These are phyloP conservation scores for Bretschneidera sinensis DNA, from an alignment of 345 rosid genomes.

Conservation along the genomic window DNA sequence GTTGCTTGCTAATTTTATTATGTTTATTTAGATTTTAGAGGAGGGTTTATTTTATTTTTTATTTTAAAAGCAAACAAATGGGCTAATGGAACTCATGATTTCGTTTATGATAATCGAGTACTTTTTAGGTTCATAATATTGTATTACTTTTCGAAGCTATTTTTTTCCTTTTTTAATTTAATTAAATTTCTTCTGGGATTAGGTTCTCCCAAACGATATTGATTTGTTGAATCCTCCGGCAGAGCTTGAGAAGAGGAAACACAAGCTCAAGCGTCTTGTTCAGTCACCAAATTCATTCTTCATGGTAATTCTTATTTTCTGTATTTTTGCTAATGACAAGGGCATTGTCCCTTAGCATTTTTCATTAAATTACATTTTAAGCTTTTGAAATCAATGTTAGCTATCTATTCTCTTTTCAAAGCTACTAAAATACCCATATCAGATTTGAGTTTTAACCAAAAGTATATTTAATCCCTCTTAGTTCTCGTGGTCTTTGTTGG, in stretches of 20 bases:
- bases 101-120: neutral
- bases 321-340: neutral
- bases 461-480: neutral
- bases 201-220: constrained; percentile 70
- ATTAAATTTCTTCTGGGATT: neutral
- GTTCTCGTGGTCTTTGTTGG: neutral
- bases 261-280: constrained; percentile 79
- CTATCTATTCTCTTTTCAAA: neutral
- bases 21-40: too few species aligned
- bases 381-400: neutral
- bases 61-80: neutral
- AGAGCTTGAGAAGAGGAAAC: constrained; percentile 79
- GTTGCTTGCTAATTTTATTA: too few species aligned
- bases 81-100: neutral
- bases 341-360: too few species aligned
- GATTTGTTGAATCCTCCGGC: constrained; percentile 71
- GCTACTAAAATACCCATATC: neutral
- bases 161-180: too few species aligned
- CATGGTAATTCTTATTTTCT: constrained; percentile 37
- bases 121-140: neutral
- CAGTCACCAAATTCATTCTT: constrained; percentile 70
- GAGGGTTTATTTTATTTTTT: too few species aligned
- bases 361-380: too few species aligned
- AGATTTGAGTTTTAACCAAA: neutral
- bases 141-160: neutral